Evolutionary conservation across 306 rosid genomes (phyloP).

Genomic region (Vigna angularis): DNA sequence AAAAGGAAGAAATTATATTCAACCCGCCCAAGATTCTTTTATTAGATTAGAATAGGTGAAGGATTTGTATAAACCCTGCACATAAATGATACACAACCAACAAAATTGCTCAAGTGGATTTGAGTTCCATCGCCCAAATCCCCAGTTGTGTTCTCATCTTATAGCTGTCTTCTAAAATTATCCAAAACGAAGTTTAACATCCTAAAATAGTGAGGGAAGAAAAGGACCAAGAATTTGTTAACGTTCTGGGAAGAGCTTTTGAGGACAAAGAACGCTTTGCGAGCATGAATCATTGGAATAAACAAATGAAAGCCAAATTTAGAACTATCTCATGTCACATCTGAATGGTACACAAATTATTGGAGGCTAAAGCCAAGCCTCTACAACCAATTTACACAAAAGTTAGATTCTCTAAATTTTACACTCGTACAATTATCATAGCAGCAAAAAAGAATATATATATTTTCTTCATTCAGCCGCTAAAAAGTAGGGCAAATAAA

Average conservation of each 20-base stretch:
- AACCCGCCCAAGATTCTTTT: no score
- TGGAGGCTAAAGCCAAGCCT: conserved; percentile 45
- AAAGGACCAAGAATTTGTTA: not conserved
- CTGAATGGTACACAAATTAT: conserved; percentile 30
- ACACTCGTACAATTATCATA: conserved; percentile 25
- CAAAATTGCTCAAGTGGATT: not conserved
- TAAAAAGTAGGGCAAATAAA: conserved; percentile 21
- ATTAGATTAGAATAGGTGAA: no score
- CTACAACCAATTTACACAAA: conserved; percentile 49
- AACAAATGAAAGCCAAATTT: conserved; percentile 4
- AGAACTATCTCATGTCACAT: conserved; percentile 12
- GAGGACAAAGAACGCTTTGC: not conserved
- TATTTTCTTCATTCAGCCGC: not conserved
- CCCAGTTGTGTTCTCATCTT: not conserved
- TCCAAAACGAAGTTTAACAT: conserved; percentile 3
- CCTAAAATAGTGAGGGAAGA: not conserved
- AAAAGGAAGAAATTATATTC: no score
- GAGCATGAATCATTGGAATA: not conserved
- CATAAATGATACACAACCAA: no score
- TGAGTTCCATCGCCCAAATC: not conserved
- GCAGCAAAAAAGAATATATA: conserved; percentile 1
- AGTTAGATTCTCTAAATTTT: conserved; percentile 35
- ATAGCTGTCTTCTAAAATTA: not conserved
- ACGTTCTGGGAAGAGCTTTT: not conserved
- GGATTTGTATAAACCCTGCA: no score